Evolutionary conservation across 2,329 filamentous ascomycete species (phyloP).

Genomic region (Aureobasidium subglaciale): DNA sequence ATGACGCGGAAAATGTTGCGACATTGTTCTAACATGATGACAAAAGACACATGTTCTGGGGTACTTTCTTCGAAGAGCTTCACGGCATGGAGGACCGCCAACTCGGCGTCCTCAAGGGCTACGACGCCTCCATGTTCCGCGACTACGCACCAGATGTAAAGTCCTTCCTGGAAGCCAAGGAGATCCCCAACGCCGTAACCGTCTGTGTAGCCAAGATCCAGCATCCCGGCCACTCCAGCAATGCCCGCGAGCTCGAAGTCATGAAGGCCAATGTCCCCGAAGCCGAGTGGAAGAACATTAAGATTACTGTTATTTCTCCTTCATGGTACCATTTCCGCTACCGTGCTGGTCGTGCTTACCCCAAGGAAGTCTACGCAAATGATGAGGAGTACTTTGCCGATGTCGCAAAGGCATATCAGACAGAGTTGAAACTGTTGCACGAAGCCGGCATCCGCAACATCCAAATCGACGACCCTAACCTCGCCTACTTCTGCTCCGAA

Average conservation of each 20-base stretch:
- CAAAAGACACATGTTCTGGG: constrained; percentile 44
- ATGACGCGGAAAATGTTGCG: background rate
- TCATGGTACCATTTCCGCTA: constrained; percentile 62
- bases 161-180: constrained; percentile 48
- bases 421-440: constrained; percentile 34
- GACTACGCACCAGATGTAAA: constrained; percentile 53
- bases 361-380: constrained; percentile 34
- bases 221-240: constrained; percentile 44
- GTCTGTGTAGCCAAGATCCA: constrained; percentile 50
- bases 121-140: constrained; percentile 47
- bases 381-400: constrained; percentile 38
- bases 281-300: constrained; percentile 55
- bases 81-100: constrained; percentile 48
- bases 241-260: constrained; percentile 49
- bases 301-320: constrained; percentile 60
- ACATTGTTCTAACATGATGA: background rate
- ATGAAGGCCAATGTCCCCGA: constrained; percentile 50
- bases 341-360: constrained; percentile 38
- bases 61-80: constrained; percentile 49
- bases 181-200: constrained; percentile 47
- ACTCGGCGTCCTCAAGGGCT: constrained; percentile 45
- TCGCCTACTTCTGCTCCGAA: constrained; percentile 58
- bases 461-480: constrained; percentile 36
- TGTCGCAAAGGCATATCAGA: constrained; percentile 35
- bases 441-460: constrained; percentile 34